Percentiles rank a stretch among this genome's conserved stretches.
Conservation (phyloP, 352 stramenopile species). For the Albugo candida region DNA sequence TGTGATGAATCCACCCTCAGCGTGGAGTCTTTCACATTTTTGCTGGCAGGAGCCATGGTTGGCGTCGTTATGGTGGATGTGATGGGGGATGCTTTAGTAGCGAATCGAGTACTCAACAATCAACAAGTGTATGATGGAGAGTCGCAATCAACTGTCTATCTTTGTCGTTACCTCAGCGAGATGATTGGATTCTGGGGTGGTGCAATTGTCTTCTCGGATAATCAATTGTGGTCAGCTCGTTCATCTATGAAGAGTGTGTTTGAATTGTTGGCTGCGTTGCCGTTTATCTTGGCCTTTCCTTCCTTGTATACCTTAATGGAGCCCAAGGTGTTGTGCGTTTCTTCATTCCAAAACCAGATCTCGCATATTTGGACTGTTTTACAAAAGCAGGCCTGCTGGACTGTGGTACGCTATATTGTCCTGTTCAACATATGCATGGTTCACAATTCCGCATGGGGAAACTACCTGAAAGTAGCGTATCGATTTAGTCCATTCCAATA, state of each 20-base stretch:
- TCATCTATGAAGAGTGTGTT: constrained; percentile 49
- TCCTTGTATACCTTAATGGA: constrained; percentile 37
- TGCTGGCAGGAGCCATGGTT: constrained; percentile 45
- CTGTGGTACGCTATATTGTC: constrained; percentile 46
- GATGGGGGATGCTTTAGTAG: constrained; percentile 57
- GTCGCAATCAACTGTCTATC: constrained; percentile 46
- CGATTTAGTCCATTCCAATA: constrained; percentile 62
- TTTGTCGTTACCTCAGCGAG: constrained; percentile 59
- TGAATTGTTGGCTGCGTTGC: constrained; percentile 28
- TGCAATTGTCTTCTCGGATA: constrained; percentile 6
- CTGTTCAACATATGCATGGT: constrained; percentile 40
- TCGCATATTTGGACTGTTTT: constrained; percentile 37
- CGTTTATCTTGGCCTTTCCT: constrained; percentile 33
- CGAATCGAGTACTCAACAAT: constrained; percentile 27
- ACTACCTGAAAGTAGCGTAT: constrained; percentile 55
- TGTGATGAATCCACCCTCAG: constrained; percentile 17
- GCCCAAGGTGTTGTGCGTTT: constrained; percentile 11
- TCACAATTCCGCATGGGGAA: constrained; percentile 63
- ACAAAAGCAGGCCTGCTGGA: constrained; percentile 45
- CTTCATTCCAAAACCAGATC: constrained; percentile 17
- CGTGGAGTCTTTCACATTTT: constrained; percentile 38
- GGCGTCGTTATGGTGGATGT: constrained; percentile 68
- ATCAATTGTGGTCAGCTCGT: constrained; percentile 20
- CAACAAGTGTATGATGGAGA: constrained; percentile 19
- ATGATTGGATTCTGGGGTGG: constrained; percentile 59